Evolutionary conservation across 139 green algal species (phyloP), one percentile per base, ranked within the genome.

Genomic region (Monoraphidium neglectum): DNA sequence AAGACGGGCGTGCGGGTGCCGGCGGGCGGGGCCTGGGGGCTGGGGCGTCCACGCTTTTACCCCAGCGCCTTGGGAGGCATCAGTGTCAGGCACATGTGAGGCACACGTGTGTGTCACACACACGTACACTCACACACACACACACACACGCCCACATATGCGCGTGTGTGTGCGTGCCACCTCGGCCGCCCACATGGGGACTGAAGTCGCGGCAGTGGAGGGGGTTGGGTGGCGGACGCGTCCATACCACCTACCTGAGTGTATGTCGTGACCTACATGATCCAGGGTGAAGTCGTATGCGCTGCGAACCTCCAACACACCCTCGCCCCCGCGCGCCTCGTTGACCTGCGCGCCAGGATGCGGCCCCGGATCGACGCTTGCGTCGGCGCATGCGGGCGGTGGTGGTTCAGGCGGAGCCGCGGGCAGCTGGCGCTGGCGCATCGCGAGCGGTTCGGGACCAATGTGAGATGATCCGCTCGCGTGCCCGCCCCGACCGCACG

Each of bases 281-380:
- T 98, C 91, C 60, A 98, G 75, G 0, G 90, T 91, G 84, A 93
- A 98, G 70, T 98, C 92, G 54, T 91, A 95, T 0, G 93, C 91
- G 77, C 88, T 76, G 28, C 88, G 84, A 16, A 94, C 64, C 77
- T 98, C 90, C 24, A 72, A n/a, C 30, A 91, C 59, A 12, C 86
- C 93, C 35, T 86, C 84, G 16, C 56, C 37, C 6, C 70, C 70
- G 36, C 70, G 56, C 5, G 57, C 26, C 61, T 78, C 72, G 24
- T 78, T 78, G 24, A 36, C n/a, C 40, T 60, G 68, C 33, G 32
- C 1, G 43, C 47, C 4, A 51, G 26, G 37, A 36, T 15, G 35
- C 13, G 26, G 61, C 10, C 47, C 24, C 47, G 53, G 74, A n/a
- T n/a, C n/a, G n/a, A n/a, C n/a, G n/a, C n/a, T n/a, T n/a, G n/a